Evolutionary conservation across 176 grass and related monocot genomes (phyloP), one percentile per base, ranked within the genome.

Genomic region (Avena insularis): DNA sequence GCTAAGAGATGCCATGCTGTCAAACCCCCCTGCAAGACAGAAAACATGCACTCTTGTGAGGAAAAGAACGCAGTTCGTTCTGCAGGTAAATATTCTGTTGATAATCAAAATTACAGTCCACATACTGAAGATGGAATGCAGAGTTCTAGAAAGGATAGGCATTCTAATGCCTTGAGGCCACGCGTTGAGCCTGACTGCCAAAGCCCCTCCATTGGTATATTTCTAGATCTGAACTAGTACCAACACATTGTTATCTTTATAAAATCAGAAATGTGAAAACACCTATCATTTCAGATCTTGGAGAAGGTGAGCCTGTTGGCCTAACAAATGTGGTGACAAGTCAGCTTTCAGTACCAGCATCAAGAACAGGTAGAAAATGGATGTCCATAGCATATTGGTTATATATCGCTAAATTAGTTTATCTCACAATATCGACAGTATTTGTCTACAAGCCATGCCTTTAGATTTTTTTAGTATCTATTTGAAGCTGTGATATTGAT

Each of bases 1-100:
- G 88, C 92, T 70, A 94, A 89, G 84, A 92, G 75, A 93, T 82
- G 81, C 25, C 86, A 67, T 70, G 43, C 70, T 81, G 77, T 82
- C 60, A 84, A 93, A 79, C 21, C 43, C 23, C 27, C 38, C 75
- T 62, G 62, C 60, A 90, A 88, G 65, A 72, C 62, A 73, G 79
- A 87, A 74, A 77, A 61, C 20, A 40, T 70, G 15, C 61, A 70
- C 27, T 82, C 82, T 33, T 88, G 33, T 55, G 83, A 80, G 66
- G 60, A 74, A 78, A 88, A 83, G 38, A 76, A 69, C 33, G 65
- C 86, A 86, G 50, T 27, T 71, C 7, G 38, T 88, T 59, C 79
- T 70, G 31, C 61, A 83, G 46, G 84, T 64, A 72, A 85, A 70
- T 71, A 40, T 69, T 84, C 77, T 1, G 33, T 40, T 78, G 62